phyloP scores from a whole-genome alignment of 257 asterid species.

The Oldenlandia corymbosa region DNA sequence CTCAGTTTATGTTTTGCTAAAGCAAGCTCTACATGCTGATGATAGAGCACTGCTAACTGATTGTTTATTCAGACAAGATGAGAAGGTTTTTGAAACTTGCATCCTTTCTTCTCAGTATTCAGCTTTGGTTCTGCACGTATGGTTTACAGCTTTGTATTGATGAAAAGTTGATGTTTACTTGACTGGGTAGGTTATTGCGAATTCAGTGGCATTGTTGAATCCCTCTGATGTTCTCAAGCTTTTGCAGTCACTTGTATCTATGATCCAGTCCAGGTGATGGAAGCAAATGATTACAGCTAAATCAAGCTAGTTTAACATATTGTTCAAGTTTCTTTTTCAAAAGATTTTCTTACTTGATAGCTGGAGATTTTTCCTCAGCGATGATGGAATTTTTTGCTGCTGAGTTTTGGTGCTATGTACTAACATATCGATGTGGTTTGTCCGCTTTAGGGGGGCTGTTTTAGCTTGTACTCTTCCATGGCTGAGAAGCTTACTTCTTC shows the following conservation, averaged over 20 bases:
- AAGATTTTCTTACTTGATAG: not conserved
- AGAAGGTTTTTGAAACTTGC: slow-evolving; percentile 48
- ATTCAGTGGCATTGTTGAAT: slow-evolving; percentile 63
- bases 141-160: slow-evolving; percentile 3
- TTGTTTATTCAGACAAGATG: slow-evolving; percentile 82
- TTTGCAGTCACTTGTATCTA: slow-evolving; percentile 61
- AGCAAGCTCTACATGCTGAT: slow-evolving; percentile 85
- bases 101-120: not conserved
- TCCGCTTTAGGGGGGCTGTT: slow-evolving; percentile 68
- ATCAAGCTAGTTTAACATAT: not conserved
- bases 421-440: slow-evolving; percentile 8
- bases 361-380: not conserved
- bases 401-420: not conserved
- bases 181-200: slow-evolving; percentile 59
- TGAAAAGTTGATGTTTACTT: not conserved
- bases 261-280: slow-evolving; percentile 62
- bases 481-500: slow-evolving; percentile 79
- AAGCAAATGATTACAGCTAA: not conserved
- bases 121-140: not conserved
- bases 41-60: slow-evolving; percentile 75
- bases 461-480: slow-evolving; percentile 92
- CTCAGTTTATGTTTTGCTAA: slow-evolving; percentile 73
- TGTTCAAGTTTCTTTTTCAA: not conserved
- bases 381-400: not conserved
- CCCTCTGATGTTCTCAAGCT: slow-evolving; percentile 85